These are phyloP conservation scores for Wickerhamia fluorescens DNA, from an alignment of 805 yeast genomes.

Conservation along the genomic window DNA sequence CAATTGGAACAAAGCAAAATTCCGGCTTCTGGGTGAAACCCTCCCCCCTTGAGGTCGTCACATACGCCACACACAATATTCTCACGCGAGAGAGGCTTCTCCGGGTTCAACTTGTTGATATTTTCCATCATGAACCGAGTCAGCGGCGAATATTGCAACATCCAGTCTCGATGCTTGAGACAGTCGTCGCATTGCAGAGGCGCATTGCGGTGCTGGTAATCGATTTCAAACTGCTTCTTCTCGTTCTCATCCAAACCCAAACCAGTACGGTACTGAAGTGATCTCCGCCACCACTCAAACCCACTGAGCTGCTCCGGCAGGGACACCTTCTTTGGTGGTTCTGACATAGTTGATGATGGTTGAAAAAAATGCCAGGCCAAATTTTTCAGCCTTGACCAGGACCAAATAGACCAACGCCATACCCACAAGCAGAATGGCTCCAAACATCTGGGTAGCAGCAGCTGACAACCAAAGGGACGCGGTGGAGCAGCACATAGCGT, in stretches of 20 bases:
- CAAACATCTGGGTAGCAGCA: constrained; percentile 92
- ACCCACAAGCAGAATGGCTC: constrained; percentile 20
- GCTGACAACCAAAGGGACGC: constrained; percentile 66
- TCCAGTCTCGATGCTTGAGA: constrained; percentile 73
- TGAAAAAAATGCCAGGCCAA: constrained; percentile 1
- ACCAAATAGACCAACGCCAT: neutral
- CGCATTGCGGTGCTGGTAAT: constrained; percentile 36
- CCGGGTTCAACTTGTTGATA: constrained; percentile 55
- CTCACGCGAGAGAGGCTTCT: constrained; percentile 27
- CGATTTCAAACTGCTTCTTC: constrained; percentile 49
- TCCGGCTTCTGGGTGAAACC: constrained; percentile 87
- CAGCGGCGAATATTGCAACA: constrained; percentile 72
- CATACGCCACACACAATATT: constrained; percentile 78
- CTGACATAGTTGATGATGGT: too few relatives aligned
- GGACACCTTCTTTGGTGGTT: too few relatives aligned
- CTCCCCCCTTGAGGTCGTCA: constrained; percentile 79
- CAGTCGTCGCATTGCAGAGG: constrained; percentile 60
- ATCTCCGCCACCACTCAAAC: constrained; percentile 78
- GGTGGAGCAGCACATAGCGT: constrained; percentile 50
- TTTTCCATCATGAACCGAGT: constrained; percentile 84
- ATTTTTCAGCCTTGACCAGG: neutral
- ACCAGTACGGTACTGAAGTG: constrained; percentile 65
- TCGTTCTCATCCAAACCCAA: constrained; percentile 52
- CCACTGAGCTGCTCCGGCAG: constrained; percentile 34
- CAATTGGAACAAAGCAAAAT: constrained; percentile 82